Evolutionary conservation across 768 basidiomycete species (phyloP), one percentile per base, ranked within the genome.

Genomic region (Xerocomellus chrysenteron): DNA sequence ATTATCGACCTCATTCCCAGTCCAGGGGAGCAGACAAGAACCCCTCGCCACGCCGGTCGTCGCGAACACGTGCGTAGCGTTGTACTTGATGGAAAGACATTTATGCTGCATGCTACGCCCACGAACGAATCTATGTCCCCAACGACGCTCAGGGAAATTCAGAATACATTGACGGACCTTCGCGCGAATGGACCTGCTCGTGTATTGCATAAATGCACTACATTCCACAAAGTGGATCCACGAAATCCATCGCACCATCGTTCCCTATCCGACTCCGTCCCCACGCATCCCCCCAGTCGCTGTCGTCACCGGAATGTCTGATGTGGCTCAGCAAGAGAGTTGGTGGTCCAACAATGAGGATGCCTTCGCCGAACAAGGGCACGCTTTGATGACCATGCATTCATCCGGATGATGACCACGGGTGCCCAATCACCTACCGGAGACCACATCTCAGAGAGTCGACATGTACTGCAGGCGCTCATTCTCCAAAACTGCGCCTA

Each of bases 131-230:
- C 47, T 2, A 30, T 40, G 40, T 36, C 59, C 7, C 7, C 55
- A 33, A 49, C 37, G 32, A 35, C 19, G 14, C 40, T 43, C 33
- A 49, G 13, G 41, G 52, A 55, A 57, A 28, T 64, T 24, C 58
- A 55, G 37, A 42, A 47, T 11, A 50, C 33, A 2, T 37, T 68
- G 45, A 33, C 11, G 42, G 39, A 43, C 32, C 56, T 68, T 54
- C 50, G 53, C 58, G 51, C 17, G 47, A 56, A 54, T 16, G 62
- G 67, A 60, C 35, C 36, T 68, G 5, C 47, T 68, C 19, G 59
- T 62, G 37, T 68, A 68, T 42, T 68, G 62, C 62, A 42, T 69
- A 35, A 43, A 62, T 21, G 59, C 56, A 5, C 42, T 32, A 5
- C 62, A 47, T 47, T 24, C 66, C 26, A 45, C 39, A 1, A 30